A percentile compares a stretch with the other conserved stretches of the same genome.
Conservation (phyloP, 1,139 yeast genomes). For the Suhomyces anneliseae region DNA sequence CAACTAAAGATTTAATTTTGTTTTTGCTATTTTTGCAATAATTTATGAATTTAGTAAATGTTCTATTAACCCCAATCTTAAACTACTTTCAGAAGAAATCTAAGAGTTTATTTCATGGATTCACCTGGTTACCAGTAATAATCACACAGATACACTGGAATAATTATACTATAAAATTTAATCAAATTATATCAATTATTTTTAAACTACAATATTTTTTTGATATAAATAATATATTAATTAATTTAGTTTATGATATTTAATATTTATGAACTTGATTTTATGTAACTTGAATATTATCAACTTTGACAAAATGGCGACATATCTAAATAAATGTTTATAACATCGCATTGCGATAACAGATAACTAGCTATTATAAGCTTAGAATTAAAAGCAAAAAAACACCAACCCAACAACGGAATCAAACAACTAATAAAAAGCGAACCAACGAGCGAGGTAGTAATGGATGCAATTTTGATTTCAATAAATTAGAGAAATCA, state of each 20-base stretch:
- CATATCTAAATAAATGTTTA: neutral
- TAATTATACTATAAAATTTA: neutral
- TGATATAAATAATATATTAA: no score
- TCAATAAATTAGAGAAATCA: neutral
- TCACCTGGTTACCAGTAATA: no score
- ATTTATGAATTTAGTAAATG: no score
- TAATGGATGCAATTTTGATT: neutral
- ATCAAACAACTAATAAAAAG: neutral
- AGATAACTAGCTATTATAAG: neutral
- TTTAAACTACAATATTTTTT: neutral
- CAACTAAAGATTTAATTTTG: no score
- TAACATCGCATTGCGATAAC: neutral
- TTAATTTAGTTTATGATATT: no score
- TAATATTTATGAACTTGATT: no score
- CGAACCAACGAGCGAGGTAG: neutral
- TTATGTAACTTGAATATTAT: no score
- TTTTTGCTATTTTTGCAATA: no score
- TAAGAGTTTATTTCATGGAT: no score
- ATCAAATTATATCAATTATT: neutral
- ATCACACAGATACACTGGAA: no score
- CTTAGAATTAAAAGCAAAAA: constrained; percentile 3
- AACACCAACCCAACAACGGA: neutral
- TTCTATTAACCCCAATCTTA: no score
- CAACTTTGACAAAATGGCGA: neutral
- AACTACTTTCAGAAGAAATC: no score